Conservation (phyloP, 2,329 filamentous ascomycete species). For the Blastomyces gilchristii region DNA sequence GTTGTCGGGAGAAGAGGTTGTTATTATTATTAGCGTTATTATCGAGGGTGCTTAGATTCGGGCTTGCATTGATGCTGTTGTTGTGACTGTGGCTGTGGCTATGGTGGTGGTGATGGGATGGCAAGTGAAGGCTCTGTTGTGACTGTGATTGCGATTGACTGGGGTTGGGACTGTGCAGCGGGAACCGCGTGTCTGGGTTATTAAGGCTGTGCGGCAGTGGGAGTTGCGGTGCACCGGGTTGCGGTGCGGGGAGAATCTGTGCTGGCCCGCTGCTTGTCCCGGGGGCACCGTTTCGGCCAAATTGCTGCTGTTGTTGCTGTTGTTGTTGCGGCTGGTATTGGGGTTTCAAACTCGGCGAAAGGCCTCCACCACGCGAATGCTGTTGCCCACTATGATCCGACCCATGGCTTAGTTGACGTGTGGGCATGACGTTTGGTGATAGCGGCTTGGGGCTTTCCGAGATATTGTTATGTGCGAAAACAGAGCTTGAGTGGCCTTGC, state of each 20-base stretch:
- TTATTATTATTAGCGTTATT: slow-evolving; percentile 12
- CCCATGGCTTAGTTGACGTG: slow-evolving; percentile 30
- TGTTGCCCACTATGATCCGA: slow-evolving; percentile 28
- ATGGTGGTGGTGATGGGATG: slow-evolving; percentile 5
- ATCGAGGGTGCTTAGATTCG: slow-evolving; percentile 3
- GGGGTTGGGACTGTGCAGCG: slow-evolving; percentile 12
- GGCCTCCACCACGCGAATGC: slow-evolving; percentile 21
- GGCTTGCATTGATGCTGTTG: slow-evolving; percentile 4
- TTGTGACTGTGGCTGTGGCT: slow-evolving; percentile 4
- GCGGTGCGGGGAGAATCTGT: slow-evolving; percentile 11
- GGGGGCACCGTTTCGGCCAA: slow-evolving; percentile 16
- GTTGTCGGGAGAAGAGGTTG: background rate
- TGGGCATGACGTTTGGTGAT: slow-evolving; percentile 35
- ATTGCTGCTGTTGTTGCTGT: slow-evolving; percentile 11
- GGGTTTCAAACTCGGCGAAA: slow-evolving; percentile 35
- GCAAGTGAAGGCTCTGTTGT: background rate
- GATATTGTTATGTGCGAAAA: slow-evolving; percentile 64
- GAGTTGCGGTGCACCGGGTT: slow-evolving; percentile 22
- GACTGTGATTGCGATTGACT: slow-evolving; percentile 8
- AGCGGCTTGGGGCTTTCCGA: slow-evolving; percentile 82
- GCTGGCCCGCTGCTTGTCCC: slow-evolving; percentile 7
- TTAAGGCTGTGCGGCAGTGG: slow-evolving; percentile 26
- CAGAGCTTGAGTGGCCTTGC: slow-evolving; percentile 39
- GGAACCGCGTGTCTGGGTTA: slow-evolving; percentile 28
- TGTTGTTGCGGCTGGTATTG: background rate